These are phyloP conservation scores for Linum lewisii DNA, from an alignment of 345 rosid genomes.

Conservation along the genomic window DNA sequence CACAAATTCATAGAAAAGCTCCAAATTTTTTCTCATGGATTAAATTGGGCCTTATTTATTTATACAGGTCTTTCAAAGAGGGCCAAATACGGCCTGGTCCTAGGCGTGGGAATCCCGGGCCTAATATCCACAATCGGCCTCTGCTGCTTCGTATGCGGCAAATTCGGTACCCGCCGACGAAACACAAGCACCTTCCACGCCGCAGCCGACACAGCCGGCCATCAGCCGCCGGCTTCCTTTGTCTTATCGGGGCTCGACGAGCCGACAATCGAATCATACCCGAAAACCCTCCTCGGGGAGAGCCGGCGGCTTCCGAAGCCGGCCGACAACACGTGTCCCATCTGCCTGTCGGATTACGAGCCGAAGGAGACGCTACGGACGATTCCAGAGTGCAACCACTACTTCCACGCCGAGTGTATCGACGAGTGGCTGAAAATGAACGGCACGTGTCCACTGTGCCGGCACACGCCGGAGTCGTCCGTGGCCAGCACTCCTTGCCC, in stretches of 20 bases:
- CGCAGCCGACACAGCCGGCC: background rate
- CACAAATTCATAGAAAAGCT: too few species aligned
- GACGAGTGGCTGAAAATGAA: slow-evolving; percentile 53
- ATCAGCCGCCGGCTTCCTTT: background rate
- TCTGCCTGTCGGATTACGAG: slow-evolving; percentile 50
- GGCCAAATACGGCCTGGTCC: slow-evolving; percentile 35
- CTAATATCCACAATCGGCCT: slow-evolving; percentile 33
- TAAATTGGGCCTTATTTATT: background rate
- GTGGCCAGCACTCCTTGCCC: background rate
- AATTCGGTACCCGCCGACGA: background rate
- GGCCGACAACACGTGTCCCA: slow-evolving; percentile 38
- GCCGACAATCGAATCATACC: slow-evolving; percentile 41
- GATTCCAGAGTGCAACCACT: slow-evolving; percentile 50
- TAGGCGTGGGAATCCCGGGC: slow-evolving; percentile 45
- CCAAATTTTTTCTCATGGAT: too few species aligned
- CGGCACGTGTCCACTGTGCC: slow-evolving; percentile 49
- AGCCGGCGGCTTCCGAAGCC: slow-evolving; percentile 37
- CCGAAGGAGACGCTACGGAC: slow-evolving; percentile 41
- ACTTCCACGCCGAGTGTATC: slow-evolving; percentile 50
- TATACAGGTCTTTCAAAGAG: slow-evolving; percentile 27
- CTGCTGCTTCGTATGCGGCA: slow-evolving; percentile 16
- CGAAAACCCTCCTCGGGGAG: slow-evolving; percentile 47
- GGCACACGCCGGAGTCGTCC: slow-evolving; percentile 33
- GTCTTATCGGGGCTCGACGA: slow-evolving; percentile 27
- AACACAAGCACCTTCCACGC: background rate